These are phyloP conservation scores for Botryotinia narcissicola DNA, from an alignment of 2,329 filamentous ascomycete genomes.

Conservation along the genomic window DNA sequence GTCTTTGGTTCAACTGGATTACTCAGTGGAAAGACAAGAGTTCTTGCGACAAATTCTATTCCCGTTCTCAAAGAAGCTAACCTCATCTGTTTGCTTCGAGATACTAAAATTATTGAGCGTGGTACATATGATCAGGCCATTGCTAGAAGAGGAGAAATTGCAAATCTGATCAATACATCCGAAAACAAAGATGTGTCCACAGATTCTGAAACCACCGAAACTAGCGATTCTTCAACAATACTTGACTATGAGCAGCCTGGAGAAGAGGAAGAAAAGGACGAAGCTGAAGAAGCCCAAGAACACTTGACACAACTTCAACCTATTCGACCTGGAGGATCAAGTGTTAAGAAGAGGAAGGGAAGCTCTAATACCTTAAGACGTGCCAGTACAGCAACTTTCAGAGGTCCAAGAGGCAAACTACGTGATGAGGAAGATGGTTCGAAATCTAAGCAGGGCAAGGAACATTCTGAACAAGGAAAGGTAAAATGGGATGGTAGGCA, in stretches of 20 bases:
- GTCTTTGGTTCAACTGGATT: conserved; percentile 85
- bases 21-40: conserved; percentile 79
- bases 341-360: conserved; percentile 57
- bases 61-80: conserved; percentile 85
- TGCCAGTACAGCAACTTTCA: conserved; percentile 89
- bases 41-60: conserved; percentile 94
- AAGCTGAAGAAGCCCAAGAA: conserved; percentile 77
- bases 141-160: conserved; percentile 89
- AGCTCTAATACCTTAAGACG: conserved; percentile 82
- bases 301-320: conserved; percentile 71
- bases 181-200: conserved; percentile 53
- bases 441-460: conserved; percentile 83
- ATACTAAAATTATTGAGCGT: conserved; percentile 79
- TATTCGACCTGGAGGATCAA: conserved; percentile 57
- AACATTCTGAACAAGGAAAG: conserved; percentile 89
- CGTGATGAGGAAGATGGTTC: conserved; percentile 76
- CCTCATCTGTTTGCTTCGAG: conserved; percentile 80
- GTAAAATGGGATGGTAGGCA: conserved; percentile 77
- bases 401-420: conserved; percentile 77
- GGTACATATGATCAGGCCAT: conserved; percentile 89
- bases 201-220: conserved; percentile 43
- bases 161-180: conserved; percentile 76
- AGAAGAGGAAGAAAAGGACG: conserved; percentile 55
- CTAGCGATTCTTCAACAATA: conserved; percentile 57
- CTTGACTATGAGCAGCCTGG: conserved; percentile 46